Evolutionary conservation across 2,329 filamentous ascomycete genomes (phyloP), one percentile per base, ranked within the genome.

Genomic region (Septoria linicola): DNA sequence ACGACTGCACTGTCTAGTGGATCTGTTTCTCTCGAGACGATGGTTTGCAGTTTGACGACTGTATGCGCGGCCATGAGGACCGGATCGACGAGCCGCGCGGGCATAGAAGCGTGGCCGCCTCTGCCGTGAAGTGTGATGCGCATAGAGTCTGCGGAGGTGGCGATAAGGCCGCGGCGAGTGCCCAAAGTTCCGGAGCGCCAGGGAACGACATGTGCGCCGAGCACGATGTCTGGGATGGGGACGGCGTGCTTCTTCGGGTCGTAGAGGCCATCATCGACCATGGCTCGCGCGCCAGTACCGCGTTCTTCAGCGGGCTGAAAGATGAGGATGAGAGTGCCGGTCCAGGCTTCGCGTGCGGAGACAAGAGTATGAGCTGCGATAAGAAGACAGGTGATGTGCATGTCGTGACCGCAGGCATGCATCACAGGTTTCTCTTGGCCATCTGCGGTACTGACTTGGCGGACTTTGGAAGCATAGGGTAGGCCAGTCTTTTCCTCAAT

Each of bases 241-340:
- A 81, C 70, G 46, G 70, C 73, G 53, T 67, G 63, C 11, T 52
- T 55, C 19, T 60, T 59, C 0, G 62, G 55, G 6, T 76, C 67
- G 57, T 82, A 83, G 27, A 83, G 59, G 0, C 81, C 80, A 59
- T 80, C 80, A 35, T 80, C 76, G 2, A 85, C 72, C 81, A 84
- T 85, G 19, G 80, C 70, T 66, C 77, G 76, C 0, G 85, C 85
- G 0, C 85, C 85, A 0, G 72, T 75, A 0, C 78, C 82, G 1
- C 78, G 73, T 65, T 88, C 85, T 63, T 88, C 85, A 1, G 80
- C 78, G 0, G 85, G 84, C 60, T 88, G 85, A 64, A 88, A 88
- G 2, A 82, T 66, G 5, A 84, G 65, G 4, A 88, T 69, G 16
- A 88, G 59, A 0, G 82, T 87, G 0, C 85, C 85, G 8, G 65